Evolutionary conservation across 129 eudicot species (phyloP), one percentile per base, ranked within the genome.

Genomic region (Flaveria linearis): DNA sequence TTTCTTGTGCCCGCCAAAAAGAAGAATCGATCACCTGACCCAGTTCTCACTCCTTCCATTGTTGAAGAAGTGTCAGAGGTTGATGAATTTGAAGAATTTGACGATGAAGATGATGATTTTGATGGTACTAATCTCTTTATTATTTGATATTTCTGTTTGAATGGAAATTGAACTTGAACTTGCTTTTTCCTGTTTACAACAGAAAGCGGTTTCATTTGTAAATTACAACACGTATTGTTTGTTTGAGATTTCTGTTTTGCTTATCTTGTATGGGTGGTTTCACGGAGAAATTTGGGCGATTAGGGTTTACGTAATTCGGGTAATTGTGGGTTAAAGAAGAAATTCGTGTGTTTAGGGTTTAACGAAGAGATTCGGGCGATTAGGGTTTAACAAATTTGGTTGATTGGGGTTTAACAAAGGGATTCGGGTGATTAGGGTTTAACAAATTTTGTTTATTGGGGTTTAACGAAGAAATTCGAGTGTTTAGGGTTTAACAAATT

Each of bases 1-100:
- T 75, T 30, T 51, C 56, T 71, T 5, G 81, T 86, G 23, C 52
- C 70, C n/a, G 95, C 92, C 52, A 85, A 83, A 75, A 91, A 86
- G 82, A 83, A 76, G 25, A 83, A 69, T 66, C 78, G 83, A 5
- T 68, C 83, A 39, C 53, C 85, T 12, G 86, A 85, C 73, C 62
- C 89, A 22, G 30, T 84, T 76, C 74, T 88, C 51, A 77, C 36
- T 55, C 95, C 92, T 63, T 88, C 92, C 43, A 72, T 88, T 33
- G 82, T 86, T 53, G 85, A 88, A 55, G 85, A 85, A 76, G 85
- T 86, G 4, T 58, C 78, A 16, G 75, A 61, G 56, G 82, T 82
- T 28, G 91, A 83, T 63, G 93, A 82, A 11, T 86, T 81, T 55
- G 84, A 88, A 30, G 84, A 81, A 10, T 82, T 78, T 47, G 86